Percentiles rank a stretch among this genome's conserved stretches.
Evolutionary conservation across 75 land plant species (phyloP).

Genomic region (Selaginella tamariscina): DNA sequence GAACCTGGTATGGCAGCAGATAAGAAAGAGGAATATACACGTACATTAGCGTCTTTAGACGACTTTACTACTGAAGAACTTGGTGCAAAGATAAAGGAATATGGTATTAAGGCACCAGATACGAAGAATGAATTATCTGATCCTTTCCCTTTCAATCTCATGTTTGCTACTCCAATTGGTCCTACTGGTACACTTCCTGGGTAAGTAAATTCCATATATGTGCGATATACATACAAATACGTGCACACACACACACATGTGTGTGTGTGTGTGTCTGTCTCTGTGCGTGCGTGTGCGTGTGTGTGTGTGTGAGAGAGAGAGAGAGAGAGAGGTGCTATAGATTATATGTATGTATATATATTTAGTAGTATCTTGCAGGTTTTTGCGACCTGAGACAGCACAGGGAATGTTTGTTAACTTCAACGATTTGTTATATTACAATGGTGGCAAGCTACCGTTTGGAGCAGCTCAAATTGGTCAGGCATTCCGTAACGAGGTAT

Average conservation of each 20-base stretch:
- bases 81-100: slow-evolving; percentile 76
- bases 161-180: slow-evolving; percentile 91
- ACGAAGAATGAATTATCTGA: slow-evolving; percentile 82
- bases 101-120: slow-evolving; percentile 80
- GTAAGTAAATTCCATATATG: slow-evolving; percentile 22
- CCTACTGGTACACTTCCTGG: slow-evolving; percentile 74
- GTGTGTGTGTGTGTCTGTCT: too few species aligned
- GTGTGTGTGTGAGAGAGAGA: too few species aligned
- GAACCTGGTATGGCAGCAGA: slow-evolving; percentile 45
- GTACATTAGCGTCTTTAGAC: slow-evolving; percentile 67
- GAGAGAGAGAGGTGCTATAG: too few species aligned
- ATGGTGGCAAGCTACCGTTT: slow-evolving; percentile 88
- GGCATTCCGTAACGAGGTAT: slow-evolving; percentile 92
- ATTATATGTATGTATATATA: not conserved
- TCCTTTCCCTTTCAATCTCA: slow-evolving; percentile 91
- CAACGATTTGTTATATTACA: slow-evolving; percentile 68
- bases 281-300: too few species aligned
- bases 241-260: too few species aligned
- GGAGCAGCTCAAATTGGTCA: slow-evolving; percentile 97
- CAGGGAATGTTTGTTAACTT: slow-evolving; percentile 98
- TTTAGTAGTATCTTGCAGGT: slow-evolving; percentile 27
- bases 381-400: slow-evolving; percentile 94
- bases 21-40: slow-evolving; percentile 57
- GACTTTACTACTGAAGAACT: slow-evolving; percentile 76
- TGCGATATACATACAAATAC: too few species aligned